Evolutionary conservation across 805 yeast genomes (phyloP).

Genomic region (Jamesozyma rosinii): DNA sequence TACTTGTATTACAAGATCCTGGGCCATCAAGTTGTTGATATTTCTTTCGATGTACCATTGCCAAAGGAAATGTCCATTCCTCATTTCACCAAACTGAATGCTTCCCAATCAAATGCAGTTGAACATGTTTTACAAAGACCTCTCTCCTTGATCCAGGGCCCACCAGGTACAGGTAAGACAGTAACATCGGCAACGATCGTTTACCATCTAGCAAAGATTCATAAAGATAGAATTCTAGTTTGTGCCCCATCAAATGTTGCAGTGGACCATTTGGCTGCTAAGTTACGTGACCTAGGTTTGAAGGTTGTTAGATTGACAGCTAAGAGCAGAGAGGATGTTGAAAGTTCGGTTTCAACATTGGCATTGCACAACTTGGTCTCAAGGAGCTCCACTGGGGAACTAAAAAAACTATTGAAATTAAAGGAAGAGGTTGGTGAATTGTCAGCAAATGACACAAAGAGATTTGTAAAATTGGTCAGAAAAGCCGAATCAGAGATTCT

Average conservation of each 20-base stretch:
- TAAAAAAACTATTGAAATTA: constrained; percentile 48
- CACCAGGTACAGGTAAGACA: constrained; percentile 95
- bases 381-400: constrained; percentile 41
- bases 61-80: constrained; percentile 58
- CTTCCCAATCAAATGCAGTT: constrained; percentile 74
- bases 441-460: constrained; percentile 42
- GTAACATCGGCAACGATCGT: constrained; percentile 86
- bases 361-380: constrained; percentile 49
- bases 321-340: constrained; percentile 71
- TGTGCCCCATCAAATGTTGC: constrained; percentile 97
- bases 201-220: constrained; percentile 58
- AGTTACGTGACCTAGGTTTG: constrained; percentile 60
- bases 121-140: constrained; percentile 59
- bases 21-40: constrained; percentile 66
- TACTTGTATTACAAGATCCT: constrained; percentile 67
- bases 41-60: constrained; percentile 50
- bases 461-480: constrained; percentile 35
- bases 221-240: constrained; percentile 60
- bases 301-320: constrained; percentile 74
- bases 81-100: constrained; percentile 60
- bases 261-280: constrained; percentile 78
- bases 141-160: constrained; percentile 80
- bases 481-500: constrained; percentile 44
- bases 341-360: constrained; percentile 47
- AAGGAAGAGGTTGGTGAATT: constrained; percentile 65